Conservation (phyloP, 2,329 filamentous ascomycete genomes). For the Hypoxylon sp. region DNA sequence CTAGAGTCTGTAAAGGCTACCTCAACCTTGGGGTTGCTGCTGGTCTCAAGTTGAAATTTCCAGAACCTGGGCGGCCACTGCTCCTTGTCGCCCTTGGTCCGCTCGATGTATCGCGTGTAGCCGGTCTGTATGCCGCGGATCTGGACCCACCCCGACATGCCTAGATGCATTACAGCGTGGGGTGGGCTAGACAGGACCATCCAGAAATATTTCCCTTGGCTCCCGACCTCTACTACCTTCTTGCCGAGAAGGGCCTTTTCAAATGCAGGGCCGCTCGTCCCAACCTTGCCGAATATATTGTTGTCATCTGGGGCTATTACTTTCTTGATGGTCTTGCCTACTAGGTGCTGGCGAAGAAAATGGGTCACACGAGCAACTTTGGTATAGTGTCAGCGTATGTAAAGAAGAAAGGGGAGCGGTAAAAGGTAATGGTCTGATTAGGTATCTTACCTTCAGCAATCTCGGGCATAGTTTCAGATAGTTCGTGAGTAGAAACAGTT, state of each 20-base stretch:
- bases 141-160: conserved; percentile 86
- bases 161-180: conserved; percentile 89
- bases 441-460: conserved; percentile 42
- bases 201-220: conserved; percentile 98
- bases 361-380: conserved; percentile 84
- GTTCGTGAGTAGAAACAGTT: background rate
- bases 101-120: conserved; percentile 85
- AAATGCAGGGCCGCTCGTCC: conserved; percentile 79
- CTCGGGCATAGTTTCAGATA: conserved; percentile 39
- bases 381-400: conserved; percentile 1
- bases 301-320: conserved; percentile 79
- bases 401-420: too few species aligned
- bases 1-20: conserved; percentile 86
- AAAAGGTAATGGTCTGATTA: too few species aligned
- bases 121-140: conserved; percentile 80
- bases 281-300: conserved; percentile 90
- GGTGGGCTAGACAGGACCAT: conserved; percentile 77
- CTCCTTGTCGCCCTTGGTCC: conserved; percentile 66
- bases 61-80: conserved; percentile 89
- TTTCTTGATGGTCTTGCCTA: conserved; percentile 78
- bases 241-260: conserved; percentile 77
- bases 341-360: conserved; percentile 82
- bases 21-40: conserved; percentile 61
- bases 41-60: conserved; percentile 82
- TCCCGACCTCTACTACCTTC: conserved; percentile 73